These are phyloP conservation scores for Boechera divaricarpa DNA, from an alignment of 345 rosid genomes.

Conservation along the genomic window DNA sequence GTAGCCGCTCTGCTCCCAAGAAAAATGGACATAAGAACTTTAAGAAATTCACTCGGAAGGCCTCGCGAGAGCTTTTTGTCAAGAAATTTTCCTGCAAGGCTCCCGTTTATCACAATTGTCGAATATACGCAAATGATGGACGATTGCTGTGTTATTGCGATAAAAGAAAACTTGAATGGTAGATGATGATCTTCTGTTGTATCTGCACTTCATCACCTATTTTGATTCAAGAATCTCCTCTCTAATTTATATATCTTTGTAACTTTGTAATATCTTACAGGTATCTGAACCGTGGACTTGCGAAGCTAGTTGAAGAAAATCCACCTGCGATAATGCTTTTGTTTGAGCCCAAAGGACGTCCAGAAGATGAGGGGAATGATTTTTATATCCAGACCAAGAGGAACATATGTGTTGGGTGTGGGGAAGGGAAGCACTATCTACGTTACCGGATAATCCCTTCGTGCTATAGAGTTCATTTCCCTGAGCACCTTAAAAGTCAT, in stretches of 20 bases:
- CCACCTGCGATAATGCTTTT: constrained; percentile 93
- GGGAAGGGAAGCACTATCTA: constrained; percentile 90
- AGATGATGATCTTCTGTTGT: constrained; percentile 29
- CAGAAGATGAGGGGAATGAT: constrained; percentile 96
- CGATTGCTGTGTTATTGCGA: constrained; percentile 94
- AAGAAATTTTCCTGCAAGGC: constrained; percentile 95
- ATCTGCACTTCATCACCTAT: constrained; percentile 13
- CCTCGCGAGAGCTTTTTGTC: constrained; percentile 82
- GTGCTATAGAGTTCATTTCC: constrained; percentile 95
- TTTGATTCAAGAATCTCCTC: constrained; percentile 23
- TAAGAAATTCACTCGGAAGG: constrained; percentile 65
- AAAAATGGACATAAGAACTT: constrained; percentile 58
- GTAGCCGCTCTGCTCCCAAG: constrained; percentile 50
- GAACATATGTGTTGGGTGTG: constrained; percentile 95
- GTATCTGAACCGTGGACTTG: constrained; percentile 80
- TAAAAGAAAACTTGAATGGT: constrained; percentile 92
- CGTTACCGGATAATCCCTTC: constrained; percentile 95
- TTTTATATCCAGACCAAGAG: constrained; percentile 94
- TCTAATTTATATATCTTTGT: constrained; percentile 23
- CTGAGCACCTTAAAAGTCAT: constrained; percentile 97
- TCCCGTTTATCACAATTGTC: constrained; percentile 94
- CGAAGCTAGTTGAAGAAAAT: constrained; percentile 75
- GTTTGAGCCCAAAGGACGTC: constrained; percentile 97
- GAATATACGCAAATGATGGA: constrained; percentile 95
- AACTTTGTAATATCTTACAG: constrained; percentile 49